Evolutionary conservation across 1,284 basidiomycete genomes (phyloP).

Genomic region (Rhodotorula sp.): DNA sequence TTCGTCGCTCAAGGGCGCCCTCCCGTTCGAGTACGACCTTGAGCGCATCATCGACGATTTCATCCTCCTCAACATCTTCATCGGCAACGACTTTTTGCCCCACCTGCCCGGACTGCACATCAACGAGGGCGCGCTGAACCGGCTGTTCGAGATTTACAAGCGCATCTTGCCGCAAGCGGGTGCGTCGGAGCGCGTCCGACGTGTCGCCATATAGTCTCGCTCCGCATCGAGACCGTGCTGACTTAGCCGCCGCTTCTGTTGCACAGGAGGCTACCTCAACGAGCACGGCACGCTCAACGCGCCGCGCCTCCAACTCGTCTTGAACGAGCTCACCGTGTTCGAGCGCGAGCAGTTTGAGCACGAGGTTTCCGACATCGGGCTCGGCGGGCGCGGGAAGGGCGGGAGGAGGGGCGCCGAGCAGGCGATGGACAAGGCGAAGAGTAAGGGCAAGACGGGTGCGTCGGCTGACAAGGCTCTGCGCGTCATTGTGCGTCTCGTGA

Average conservation of each 20-base stretch:
- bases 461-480: background rate
- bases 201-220: background rate
- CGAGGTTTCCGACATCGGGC: slow-evolving; percentile 80
- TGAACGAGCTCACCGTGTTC: slow-evolving; percentile 83
- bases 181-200: slow-evolving; percentile 50
- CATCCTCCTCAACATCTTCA: slow-evolving; percentile 91
- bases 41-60: slow-evolving; percentile 98
- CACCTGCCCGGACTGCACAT: slow-evolving; percentile 96
- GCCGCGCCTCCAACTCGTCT: slow-evolving; percentile 76
- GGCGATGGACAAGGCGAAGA: slow-evolving; percentile 48
- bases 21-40: slow-evolving; percentile 74
- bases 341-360: slow-evolving; percentile 88
- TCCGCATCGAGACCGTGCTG: no score
- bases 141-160: slow-evolving; percentile 93
- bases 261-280: slow-evolving; percentile 96
- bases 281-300: slow-evolving; percentile 82
- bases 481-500: no score
- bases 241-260: no score
- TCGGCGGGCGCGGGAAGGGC: slow-evolving; percentile 29
- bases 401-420: slow-evolving; percentile 51
- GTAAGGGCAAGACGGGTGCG: slow-evolving; percentile 31
- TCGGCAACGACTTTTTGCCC: slow-evolving; percentile 96
- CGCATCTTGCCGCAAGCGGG: slow-evolving; percentile 78
- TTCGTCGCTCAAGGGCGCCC: slow-evolving; percentile 52
- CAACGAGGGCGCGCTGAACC: slow-evolving; percentile 92